Evolutionary conservation across 306 rosid species (phyloP), one percentile per base, ranked within the genome.

Genomic region (Prunus fruticosa): DNA sequence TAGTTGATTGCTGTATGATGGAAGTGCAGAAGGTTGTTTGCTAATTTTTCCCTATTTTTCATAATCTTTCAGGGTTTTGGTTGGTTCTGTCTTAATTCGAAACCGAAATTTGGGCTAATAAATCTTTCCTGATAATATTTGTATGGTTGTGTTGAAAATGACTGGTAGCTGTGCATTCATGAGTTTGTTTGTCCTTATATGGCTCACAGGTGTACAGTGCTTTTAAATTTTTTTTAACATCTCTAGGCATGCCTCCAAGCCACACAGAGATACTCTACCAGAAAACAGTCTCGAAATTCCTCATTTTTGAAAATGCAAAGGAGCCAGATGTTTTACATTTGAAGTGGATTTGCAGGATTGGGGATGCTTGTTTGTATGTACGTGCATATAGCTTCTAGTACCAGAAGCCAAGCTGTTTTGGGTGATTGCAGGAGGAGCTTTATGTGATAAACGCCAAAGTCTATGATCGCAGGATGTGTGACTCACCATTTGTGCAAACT

Each of bases 151-250:
- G 82, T 76, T 87, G 90, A 87, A 78, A 89, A 73, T 79, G 94
- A 87, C 91, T 68, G 81, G 80, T 82, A 82, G 80, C 81, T 87
- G 83, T 78, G 79, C 83, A 72, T 76, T 86, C 90, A 80, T 87
- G 91, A 80, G 76, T 74, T 71, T 57, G 38, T 76, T 86, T 86
- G 90, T 90, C 79, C 72, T 60, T 69, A 76, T 74, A 60, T 54
- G 67, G 74, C 54, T 89, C 91, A 82, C 93, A 87, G 83, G 94
- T 80, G 72, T 84, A 82, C 84, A 82, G 85, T 84, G 74, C 72
- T 82, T 80, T 81, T 76, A 32, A 5, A 5, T 81, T 74, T n/a
- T n/a, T n/a, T n/a, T n/a, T n/a, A n/a, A 30, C 70, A 52, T 77
- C 85, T 65, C 75, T n/a, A 28, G 64, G 67, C 78, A 47, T 43